phyloP scores from a whole-genome alignment of 2,329 filamentous ascomycete species.

The Pleomassaria siparia region DNA sequence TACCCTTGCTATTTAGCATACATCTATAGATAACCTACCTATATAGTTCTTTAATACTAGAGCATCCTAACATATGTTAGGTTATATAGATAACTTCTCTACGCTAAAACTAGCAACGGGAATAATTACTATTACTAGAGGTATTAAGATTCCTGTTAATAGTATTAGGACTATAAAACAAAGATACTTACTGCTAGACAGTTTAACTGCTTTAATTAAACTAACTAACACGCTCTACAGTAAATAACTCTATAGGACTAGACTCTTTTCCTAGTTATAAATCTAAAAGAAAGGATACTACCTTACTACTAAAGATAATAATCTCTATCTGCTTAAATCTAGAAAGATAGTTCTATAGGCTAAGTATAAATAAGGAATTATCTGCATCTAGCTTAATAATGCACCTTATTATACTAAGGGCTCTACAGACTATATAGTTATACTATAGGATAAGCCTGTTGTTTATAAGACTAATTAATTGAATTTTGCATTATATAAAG shows the following conservation, averaged over 20 bases:
- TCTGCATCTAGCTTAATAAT: background rate
- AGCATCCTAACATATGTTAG: background rate
- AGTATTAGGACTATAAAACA: background rate
- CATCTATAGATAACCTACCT: background rate
- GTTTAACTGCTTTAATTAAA: background rate
- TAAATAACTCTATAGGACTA: background rate
- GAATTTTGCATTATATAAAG: background rate
- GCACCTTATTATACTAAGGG: background rate
- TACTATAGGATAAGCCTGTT: background rate
- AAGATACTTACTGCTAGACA: background rate
- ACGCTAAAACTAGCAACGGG: background rate
- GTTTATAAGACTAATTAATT: background rate
- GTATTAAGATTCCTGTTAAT: background rate
- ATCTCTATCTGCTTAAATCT: background rate
- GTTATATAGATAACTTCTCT: background rate
- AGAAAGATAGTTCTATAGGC: background rate
- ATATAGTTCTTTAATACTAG: background rate
- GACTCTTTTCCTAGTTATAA: background rate
- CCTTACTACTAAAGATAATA: background rate
- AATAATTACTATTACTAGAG: background rate
- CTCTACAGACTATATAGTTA: background rate
- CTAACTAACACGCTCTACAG: background rate
- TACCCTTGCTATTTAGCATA: background rate
- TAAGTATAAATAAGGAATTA: background rate
- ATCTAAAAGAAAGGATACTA: background rate